Evolutionary conservation across 371 early-diverging fungal genomes (phyloP), one percentile per base, ranked within the genome.

Genomic region (Circinella minor): DNA sequence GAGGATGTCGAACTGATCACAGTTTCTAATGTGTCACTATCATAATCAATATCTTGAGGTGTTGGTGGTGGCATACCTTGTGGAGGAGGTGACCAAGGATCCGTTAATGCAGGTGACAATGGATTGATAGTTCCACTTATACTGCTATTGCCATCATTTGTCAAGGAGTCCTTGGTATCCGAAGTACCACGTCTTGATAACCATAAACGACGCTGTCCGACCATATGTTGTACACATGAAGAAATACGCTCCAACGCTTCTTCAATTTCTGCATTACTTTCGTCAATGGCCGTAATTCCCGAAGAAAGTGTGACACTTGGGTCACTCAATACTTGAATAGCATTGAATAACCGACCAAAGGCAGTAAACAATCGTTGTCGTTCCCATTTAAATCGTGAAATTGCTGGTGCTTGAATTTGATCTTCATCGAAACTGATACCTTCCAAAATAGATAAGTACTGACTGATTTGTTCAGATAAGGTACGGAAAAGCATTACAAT

Each of bases 291-390:
- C n/a, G 66, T 61, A 20, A 77, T 67, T 13, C 68, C 68, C 6
- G 74, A 77, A 4, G 80, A 68, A 37, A 86, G 70, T 17, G 79
- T 69, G 1, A 62, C 49, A 2, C 75, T 70, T n/a, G 84, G 71
- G 68, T 88, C 76, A 1, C 91, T 90, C 3, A 90, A 82, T 15
- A 82, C 75, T 55, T 90, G 90, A 7, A 89, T 87, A 7, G 88
- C 87, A 75, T 87, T 89, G 66, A 92, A 88, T 37, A 93, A 74
- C 6, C 82, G 79, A 0, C 90, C 89, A 48, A 93, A 82, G 11
- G 86, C 83, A 70, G 89, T 88, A 76, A 88, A 91, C 18, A 93
- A 72, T 1, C 77, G 65, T 63, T 91, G 78, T 63, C 91, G 88
- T n/a, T 73, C 73, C 70, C 86, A 80, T 36, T 88, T 85, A 61